phyloP scores from a whole-genome alignment of 2,329 filamentous ascomycete species.

The Sclerotiophoma versabilis region DNA sequence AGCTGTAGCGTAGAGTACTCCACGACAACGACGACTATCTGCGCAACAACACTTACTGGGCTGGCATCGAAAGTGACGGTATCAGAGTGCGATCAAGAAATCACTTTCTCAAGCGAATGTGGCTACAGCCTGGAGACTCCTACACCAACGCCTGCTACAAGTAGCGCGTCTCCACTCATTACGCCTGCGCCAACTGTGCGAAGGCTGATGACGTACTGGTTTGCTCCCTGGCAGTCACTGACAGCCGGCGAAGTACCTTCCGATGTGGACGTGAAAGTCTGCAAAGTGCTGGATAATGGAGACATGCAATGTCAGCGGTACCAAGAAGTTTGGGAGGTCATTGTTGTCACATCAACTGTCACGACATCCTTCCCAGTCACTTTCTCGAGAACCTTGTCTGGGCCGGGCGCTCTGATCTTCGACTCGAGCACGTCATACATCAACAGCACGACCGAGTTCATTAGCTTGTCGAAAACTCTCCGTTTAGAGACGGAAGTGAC shows the following conservation, averaged over 20 bases:
- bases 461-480: constrained; percentile 51
- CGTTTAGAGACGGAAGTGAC: constrained; percentile 47
- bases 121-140: constrained; percentile 53
- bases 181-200: constrained; percentile 51
- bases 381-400: constrained; percentile 49
- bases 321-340: constrained; percentile 53
- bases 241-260: constrained; percentile 49
- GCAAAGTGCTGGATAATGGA: constrained; percentile 42
- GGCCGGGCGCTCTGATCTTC: constrained; percentile 45
- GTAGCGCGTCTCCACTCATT: constrained; percentile 24
- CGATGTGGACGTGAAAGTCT: constrained; percentile 53
- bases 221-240: constrained; percentile 54
- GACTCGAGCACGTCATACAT: constrained; percentile 51
- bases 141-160: constrained; percentile 32
- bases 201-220: constrained; percentile 53
- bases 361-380: constrained; percentile 48
- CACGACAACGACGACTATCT: constrained; percentile 52
- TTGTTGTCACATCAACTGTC: constrained; percentile 47
- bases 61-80: constrained; percentile 52
- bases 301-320: constrained; percentile 50
- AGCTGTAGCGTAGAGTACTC: constrained; percentile 53
- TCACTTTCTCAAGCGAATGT: constrained; percentile 56
- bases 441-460: constrained; percentile 48
- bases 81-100: constrained; percentile 52
- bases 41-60: constrained; percentile 53